phyloP scores from a whole-genome alignment of 768 basidiomycete genomes.

The Stropharia rugosoannulata region DNA sequence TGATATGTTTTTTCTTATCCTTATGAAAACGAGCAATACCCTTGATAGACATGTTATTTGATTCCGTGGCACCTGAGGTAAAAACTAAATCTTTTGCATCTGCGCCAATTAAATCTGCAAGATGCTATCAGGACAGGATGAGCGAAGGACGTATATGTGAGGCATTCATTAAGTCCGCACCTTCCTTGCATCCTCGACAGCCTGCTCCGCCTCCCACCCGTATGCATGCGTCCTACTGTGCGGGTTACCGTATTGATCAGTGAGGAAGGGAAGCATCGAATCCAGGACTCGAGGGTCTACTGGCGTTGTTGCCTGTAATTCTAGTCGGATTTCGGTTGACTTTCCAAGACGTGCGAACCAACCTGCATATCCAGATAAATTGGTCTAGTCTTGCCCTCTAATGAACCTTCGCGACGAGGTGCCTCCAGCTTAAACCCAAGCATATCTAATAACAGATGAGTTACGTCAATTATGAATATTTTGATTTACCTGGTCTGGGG shows the following conservation, averaged over 20 bases:
- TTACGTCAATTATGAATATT: not conserved
- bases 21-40: constrained; percentile 95
- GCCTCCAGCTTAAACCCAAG: constrained; percentile 82
- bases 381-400: constrained; percentile 69
- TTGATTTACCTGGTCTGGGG: constrained; percentile 60
- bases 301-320: constrained; percentile 86
- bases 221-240: constrained; percentile 98
- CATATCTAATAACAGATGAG: constrained; percentile 59
- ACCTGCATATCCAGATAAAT: constrained; percentile 99
- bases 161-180: constrained; percentile 31
- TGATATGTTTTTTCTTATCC: constrained; percentile 90
- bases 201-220: constrained; percentile 98
- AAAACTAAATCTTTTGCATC: constrained; percentile 95
- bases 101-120: constrained; percentile 92
- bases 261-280: constrained; percentile 93
- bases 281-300: constrained; percentile 96
- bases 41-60: constrained; percentile 97
- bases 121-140: constrained; percentile 47
- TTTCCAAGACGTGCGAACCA: constrained; percentile 17
- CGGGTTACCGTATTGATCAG: constrained; percentile 96
- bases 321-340: constrained; percentile 4
- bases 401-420: constrained; percentile 54
- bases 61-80: constrained; percentile 97
- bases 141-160: not conserved
- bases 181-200: constrained; percentile 89